Base-by-base conservation (phyloP, 179 eudicot genomes). In the Camellia oleifera region DNA sequence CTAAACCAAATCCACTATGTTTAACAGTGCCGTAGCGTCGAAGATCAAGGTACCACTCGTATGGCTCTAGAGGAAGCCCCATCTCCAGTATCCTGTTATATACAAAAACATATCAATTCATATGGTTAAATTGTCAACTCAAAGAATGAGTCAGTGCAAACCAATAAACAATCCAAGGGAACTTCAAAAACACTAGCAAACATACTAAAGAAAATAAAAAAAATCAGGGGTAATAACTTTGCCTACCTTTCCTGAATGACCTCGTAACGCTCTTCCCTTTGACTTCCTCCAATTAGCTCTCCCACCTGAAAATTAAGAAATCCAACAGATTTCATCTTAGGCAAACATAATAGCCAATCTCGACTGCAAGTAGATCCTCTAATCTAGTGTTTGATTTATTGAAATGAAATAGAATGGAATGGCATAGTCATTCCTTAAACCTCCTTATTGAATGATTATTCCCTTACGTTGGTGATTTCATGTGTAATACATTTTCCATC, bases 251-350 rank as follows among this genome's bases (percentile, higher is more conserved):
- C 78, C 77, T 77, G 82, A 11, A 94, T 85, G 70, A 94, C 92
- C 80, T 94, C 99, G n/a, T 86, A 92, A 45, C 92, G 92, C 88
- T 94, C 99, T 80, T 96, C 98, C 83, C 99, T 91, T 72, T 96
- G 98, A 86, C 99, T 96, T 81, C 99, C 99, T 11, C 99, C 99
- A 72, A 94, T 88, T 72, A 96, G 85, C 88, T 96, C 99, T 67
- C 99, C 99, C 71, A 96, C 97, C 99, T 96, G 89, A 48, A 77
- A 82, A 32, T 32, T 32, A 82, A 67, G 74, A 45, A 54, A 83
- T 18, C 9, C 42, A 52, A 67, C 42, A 48, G 13, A 20, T 48
- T 42, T 58, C 6, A 80, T 32, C 20, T 20, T 52, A 66, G 18
- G 32, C 0, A 42, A 82, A 48, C 56, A 72, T 12, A 23, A 79